Percentiles rank a stretch among this genome's conserved stretches.
phyloP scores from a whole-genome alignment of 352 stramenopile genomes.

The Phytopythium delawarense region DNA sequence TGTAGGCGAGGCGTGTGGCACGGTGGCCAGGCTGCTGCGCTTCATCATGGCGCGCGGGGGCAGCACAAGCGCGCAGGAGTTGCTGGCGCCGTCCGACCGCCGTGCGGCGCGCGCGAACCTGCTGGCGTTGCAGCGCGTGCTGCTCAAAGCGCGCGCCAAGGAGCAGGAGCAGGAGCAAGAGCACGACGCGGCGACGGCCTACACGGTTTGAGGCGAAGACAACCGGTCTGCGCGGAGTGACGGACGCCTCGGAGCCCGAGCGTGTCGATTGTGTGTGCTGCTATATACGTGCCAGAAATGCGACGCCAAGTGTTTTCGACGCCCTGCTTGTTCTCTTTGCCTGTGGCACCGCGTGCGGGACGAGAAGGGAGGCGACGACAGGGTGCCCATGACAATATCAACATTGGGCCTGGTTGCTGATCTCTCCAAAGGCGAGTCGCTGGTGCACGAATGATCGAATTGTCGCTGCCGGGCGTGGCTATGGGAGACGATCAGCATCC shows the following conservation, averaged over 20 bases:
- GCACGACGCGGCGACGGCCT: constrained; percentile 26
- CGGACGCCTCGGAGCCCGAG: not conserved
- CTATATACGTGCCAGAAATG: not conserved
- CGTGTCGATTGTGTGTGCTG: not conserved
- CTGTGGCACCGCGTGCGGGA: no score
- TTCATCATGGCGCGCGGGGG: constrained; percentile 36
- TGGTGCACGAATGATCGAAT: no score
- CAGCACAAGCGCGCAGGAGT: constrained; percentile 20
- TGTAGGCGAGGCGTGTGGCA: constrained; percentile 29
- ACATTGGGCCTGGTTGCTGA: no score
- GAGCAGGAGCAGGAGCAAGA: constrained; percentile 19
- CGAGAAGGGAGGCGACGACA: not conserved
- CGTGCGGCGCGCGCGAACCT: constrained; percentile 38
- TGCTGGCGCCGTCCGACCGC: constrained; percentile 26
- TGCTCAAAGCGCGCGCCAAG: constrained; percentile 42
- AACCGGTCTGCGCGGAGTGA: constrained; percentile 8
- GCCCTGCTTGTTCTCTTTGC: no score
- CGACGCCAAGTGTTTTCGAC: not conserved
- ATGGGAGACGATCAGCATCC: no score
- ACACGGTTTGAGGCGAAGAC: constrained; percentile 27
- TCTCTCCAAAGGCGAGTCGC: no score
- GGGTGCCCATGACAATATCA: no score
- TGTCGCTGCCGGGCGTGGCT: no score
- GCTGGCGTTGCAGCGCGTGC: constrained; percentile 43
- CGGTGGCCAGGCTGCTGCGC: constrained; percentile 38